These are phyloP conservation scores for Plasmodium knowlesi DNA, from an alignment of 169 alveolate species.

Conservation along the genomic window DNA sequence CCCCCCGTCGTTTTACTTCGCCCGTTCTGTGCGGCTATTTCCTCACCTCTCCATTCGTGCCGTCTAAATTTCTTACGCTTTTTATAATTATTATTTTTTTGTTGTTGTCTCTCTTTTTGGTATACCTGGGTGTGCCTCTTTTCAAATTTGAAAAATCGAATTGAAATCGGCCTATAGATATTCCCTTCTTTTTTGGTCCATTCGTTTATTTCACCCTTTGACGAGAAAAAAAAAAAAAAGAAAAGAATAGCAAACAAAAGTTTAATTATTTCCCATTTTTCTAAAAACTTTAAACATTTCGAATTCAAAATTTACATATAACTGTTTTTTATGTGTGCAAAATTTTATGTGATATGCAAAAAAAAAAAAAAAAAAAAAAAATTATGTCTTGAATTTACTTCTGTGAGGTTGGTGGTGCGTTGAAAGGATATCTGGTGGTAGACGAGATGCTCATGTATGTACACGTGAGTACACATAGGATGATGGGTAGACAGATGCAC, in stretches of 20 bases:
- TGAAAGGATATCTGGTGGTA: no score
- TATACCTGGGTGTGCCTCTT: background rate
- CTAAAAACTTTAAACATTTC: background rate
- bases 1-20: background rate
- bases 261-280: background rate
- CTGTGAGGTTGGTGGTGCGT: background rate
- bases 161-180: background rate
- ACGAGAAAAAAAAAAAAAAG: background rate
- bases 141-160: background rate
- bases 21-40: background rate
- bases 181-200: background rate
- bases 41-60: background rate
- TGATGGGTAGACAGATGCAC: background rate
- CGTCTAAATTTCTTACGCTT: background rate
- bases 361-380: background rate
- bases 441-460: background rate
- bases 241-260: background rate
- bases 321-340: background rate
- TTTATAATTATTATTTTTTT: background rate
- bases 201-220: background rate
- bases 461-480: background rate
- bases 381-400: background rate
- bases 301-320: background rate
- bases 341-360: background rate
- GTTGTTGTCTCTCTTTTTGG: background rate